phyloP scores from a whole-genome alignment of 2,329 filamentous ascomycete species.

The Aspergillus fijiensis region DNA sequence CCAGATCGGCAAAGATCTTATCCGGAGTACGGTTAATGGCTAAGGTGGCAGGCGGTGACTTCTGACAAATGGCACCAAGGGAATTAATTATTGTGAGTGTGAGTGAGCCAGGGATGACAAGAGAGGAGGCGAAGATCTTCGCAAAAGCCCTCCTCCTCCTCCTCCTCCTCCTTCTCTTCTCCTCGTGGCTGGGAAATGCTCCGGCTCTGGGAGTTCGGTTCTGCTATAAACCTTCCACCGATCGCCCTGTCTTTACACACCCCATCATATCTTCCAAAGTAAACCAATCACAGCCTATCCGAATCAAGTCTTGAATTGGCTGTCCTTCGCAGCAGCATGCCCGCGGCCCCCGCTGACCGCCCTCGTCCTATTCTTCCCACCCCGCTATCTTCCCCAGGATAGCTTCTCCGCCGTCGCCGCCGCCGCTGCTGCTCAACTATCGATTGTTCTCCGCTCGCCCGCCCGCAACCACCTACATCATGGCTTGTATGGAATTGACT shows the following conservation, averaged over 20 bases:
- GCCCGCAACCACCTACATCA: not conserved
- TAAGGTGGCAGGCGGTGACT: not conserved
- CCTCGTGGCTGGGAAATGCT: not conserved
- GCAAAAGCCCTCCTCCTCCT: too few species aligned
- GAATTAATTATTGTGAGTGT: too few species aligned
- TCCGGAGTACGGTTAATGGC: not conserved
- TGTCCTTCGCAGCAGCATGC: constrained; percentile 1
- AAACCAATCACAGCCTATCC: not conserved
- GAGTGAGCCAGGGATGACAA: too few species aligned
- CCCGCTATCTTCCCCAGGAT: constrained; percentile 1
- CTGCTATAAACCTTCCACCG: constrained; percentile 1
- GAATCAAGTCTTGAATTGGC: not conserved
- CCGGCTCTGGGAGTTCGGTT: not conserved
- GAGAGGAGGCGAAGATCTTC: too few species aligned
- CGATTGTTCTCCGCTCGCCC: not conserved
- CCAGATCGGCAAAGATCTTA: not conserved
- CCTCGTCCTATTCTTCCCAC: not conserved
- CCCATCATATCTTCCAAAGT: not conserved
- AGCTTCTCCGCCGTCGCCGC: constrained; percentile 1
- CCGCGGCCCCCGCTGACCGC: constrained; percentile 3
- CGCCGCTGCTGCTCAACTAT: not conserved
- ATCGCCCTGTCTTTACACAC: not conserved
- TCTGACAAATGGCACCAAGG: not conserved
- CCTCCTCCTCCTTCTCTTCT: not conserved
- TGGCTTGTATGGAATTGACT: not conserved